phyloP scores from a whole-genome alignment of 2,329 filamentous ascomycete species.

The Penicillium sp. region DNA sequence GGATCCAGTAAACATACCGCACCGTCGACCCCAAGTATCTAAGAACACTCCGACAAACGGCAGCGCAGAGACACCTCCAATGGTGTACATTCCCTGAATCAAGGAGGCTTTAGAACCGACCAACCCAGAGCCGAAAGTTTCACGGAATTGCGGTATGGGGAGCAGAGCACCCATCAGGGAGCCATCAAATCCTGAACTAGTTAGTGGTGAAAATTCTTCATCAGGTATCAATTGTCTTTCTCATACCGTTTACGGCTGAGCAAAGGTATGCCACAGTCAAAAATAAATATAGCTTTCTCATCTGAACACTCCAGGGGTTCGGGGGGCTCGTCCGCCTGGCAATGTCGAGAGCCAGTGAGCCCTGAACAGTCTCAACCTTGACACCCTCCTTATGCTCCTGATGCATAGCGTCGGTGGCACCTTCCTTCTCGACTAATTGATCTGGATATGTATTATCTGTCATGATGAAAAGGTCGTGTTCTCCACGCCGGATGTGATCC shows the following conservation, averaged over 20 bases:
- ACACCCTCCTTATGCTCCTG: slow-evolving; percentile 8
- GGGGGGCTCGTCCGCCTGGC: slow-evolving; percentile 10
- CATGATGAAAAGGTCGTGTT: not conserved
- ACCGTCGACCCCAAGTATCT: slow-evolving; percentile 51
- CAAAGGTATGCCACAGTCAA: slow-evolving; percentile 10
- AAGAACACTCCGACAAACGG: slow-evolving; percentile 47
- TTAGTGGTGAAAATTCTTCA: not conserved
- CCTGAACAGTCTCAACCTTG: slow-evolving; percentile 12
- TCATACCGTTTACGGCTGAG: slow-evolving; percentile 10
- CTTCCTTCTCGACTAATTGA: slow-evolving; percentile 1
- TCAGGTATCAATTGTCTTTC: not conserved
- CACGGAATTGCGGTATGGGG: slow-evolving; percentile 8
- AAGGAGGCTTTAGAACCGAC: slow-evolving; percentile 11
- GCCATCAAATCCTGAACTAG: slow-evolving; percentile 10
- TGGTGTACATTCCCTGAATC: slow-evolving; percentile 14
- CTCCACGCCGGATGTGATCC: not conserved
- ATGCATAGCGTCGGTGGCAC: not conserved
- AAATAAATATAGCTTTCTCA: slow-evolving; percentile 10
- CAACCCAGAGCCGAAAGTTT: slow-evolving; percentile 8
- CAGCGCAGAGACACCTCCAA: slow-evolving; percentile 14
- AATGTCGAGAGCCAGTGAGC: slow-evolving; percentile 12
- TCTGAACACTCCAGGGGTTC: slow-evolving; percentile 10
- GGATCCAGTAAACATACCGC: slow-evolving; percentile 38
- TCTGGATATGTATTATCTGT: not conserved
- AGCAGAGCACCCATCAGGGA: slow-evolving; percentile 15